Percentiles rank a stretch among this genome's conserved stretches.
Conservation (phyloP, 345 rosid species). For the Lepidium sativum region DNA sequence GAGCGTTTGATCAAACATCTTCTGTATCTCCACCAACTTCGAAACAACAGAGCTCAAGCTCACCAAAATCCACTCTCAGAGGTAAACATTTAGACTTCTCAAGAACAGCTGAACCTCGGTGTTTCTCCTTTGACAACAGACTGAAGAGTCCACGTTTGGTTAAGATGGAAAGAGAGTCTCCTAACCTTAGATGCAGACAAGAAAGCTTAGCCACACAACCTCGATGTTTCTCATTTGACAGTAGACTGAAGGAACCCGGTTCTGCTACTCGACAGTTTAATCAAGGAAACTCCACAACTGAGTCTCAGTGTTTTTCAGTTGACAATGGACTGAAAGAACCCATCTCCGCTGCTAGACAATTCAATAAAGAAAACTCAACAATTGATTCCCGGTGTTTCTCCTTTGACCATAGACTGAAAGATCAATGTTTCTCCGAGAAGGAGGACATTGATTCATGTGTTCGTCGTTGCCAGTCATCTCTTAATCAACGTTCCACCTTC, state of each 20-base stretch:
- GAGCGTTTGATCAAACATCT: constrained; percentile 71
- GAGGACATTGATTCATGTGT: constrained; percentile 50
- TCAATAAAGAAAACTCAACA: constrained; percentile 38
- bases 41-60: constrained; percentile 37
- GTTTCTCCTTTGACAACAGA: constrained; percentile 33
- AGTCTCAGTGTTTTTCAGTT: constrained; percentile 31
- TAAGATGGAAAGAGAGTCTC: constrained; percentile 28
- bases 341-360: neutral
- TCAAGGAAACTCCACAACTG: constrained; percentile 29
- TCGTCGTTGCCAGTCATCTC: constrained; percentile 74
- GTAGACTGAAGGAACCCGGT: constrained; percentile 1
- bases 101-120: constrained; percentile 29
- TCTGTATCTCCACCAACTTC: constrained; percentile 51
- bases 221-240: constrained; percentile 22
- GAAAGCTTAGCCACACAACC: neutral
- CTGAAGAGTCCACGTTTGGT: constrained; percentile 31
- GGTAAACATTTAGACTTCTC: constrained; percentile 38
- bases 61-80: constrained; percentile 42
- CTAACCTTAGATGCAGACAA: constrained; percentile 19
- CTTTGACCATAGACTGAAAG: constrained; percentile 35
- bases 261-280: constrained; percentile 9
- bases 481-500: constrained; percentile 60
- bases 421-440: constrained; percentile 31
- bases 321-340: constrained; percentile 16
- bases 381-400: constrained; percentile 33